Conservation (phyloP, 495 filamentous ascomycete species). For the Tuber microsphaerosporum region DNA sequence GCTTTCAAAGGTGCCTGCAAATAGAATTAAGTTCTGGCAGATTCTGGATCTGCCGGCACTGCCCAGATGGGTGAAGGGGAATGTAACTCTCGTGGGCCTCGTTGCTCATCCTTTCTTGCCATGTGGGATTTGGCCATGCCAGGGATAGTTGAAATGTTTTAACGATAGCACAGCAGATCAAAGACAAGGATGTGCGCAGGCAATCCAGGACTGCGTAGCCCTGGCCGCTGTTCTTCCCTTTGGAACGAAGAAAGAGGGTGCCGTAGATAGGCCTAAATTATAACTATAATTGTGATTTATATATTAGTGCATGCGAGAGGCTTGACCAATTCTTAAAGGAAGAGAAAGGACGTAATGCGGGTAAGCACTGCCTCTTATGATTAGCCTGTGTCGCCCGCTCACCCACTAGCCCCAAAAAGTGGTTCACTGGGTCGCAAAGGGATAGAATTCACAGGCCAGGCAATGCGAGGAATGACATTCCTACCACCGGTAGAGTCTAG, state of each 20-base stretch:
- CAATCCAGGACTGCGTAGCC: constrained; percentile 56
- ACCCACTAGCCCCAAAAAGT: neutral
- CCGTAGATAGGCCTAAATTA: constrained; percentile 48
- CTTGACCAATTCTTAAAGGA: neutral
- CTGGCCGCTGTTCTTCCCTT: constrained; percentile 50
- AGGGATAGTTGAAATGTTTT: neutral
- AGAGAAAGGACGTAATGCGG: neutral
- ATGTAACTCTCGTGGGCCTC: constrained; percentile 53
- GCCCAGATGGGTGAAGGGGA: constrained; percentile 49
- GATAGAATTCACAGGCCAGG: neutral
- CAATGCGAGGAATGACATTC: neutral
- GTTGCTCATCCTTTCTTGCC: constrained; percentile 59
- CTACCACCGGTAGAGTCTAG: neutral
- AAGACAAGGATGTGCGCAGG: constrained; percentile 53
- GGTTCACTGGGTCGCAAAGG: neutral
- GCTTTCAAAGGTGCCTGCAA: constrained; percentile 48
- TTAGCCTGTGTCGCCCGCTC: too few species aligned
- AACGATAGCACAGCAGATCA: constrained; percentile 41
- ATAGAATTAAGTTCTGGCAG: constrained; percentile 53
- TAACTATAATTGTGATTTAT: neutral
- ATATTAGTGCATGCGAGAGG: neutral
- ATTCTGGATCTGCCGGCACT: constrained; percentile 56
- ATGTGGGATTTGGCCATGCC: constrained; percentile 5
- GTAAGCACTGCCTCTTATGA: neutral
- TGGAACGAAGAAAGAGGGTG: constrained; percentile 44